These are phyloP conservation scores for Dactylorhiza incarnata DNA, from an alignment of 106 monocot species.

Conservation along the genomic window DNA sequence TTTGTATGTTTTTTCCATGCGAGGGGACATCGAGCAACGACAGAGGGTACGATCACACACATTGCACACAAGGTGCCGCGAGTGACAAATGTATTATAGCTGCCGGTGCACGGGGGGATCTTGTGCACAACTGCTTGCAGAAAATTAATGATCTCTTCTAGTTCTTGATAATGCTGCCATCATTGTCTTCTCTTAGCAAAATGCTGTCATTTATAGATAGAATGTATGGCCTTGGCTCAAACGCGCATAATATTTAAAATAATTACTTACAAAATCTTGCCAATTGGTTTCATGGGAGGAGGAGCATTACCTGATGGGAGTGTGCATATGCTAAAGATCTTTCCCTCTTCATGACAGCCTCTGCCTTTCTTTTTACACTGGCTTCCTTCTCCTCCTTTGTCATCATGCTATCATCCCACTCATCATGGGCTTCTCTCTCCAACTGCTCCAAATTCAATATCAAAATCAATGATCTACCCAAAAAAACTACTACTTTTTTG, in stretches of 20 bases:
- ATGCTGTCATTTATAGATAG: not conserved
- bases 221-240: not conserved
- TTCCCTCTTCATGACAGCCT: conserved; percentile 69
- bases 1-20: too few relatives aligned
- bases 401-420: conserved; percentile 75
- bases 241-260: not conserved
- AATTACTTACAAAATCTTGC: not conserved
- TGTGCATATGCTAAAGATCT: conserved; percentile 75
- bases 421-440: conserved; percentile 22
- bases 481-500: not conserved
- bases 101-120: too few relatives aligned
- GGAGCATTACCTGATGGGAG: conserved; percentile 56
- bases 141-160: not conserved
- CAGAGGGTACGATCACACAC: too few relatives aligned
- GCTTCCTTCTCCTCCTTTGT: conserved; percentile 51
- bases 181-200: not conserved
- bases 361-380: conserved; percentile 56
- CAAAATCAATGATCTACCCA: not conserved
- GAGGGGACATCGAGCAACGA: too few relatives aligned
- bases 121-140: too few relatives aligned
- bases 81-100: too few relatives aligned
- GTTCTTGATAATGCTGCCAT: not conserved
- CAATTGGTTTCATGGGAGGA: not conserved
- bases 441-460: conserved; percentile 28
- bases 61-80: too few relatives aligned